Conservation (phyloP, 1,284 basidiomycete species). For the Puccinia triticina region DNA sequence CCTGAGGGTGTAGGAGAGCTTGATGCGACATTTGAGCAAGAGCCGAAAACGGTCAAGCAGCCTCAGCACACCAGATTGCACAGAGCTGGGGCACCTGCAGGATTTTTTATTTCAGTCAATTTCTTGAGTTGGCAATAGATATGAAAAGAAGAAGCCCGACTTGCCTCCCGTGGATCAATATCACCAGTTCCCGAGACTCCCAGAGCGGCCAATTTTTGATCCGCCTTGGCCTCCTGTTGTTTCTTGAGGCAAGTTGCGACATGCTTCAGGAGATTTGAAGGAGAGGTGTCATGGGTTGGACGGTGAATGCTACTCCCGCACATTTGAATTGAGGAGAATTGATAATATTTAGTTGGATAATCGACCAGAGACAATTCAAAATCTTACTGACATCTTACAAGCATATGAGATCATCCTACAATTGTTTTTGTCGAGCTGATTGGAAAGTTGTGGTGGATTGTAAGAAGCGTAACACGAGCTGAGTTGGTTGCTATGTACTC, state of each 20-base stretch:
- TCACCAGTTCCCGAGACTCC: conserved; percentile 2
- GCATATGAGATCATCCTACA: no score
- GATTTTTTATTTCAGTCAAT: neutral
- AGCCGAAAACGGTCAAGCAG: no score
- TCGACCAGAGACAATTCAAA: neutral
- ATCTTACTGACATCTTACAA: no score
- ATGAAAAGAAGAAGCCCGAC: neutral
- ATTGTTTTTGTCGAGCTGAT: neutral
- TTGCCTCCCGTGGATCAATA: conserved; percentile 16
- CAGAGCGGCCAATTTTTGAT: neutral
- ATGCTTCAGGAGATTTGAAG: conserved; percentile 14
- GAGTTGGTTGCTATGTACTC: conserved; percentile 2
- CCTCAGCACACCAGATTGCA: no score
- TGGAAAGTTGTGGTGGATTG: neutral
- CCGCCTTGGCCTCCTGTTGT: neutral
- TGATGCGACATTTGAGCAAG: no score
- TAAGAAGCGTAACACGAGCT: neutral
- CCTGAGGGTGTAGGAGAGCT: no score
- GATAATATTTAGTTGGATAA: neutral
- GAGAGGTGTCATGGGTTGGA: neutral
- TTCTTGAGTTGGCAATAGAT: neutral
- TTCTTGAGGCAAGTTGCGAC: neutral
- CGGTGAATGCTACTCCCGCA: neutral
- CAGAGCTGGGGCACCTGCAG: conserved; percentile 12
- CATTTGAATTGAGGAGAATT: neutral